Evolutionary conservation across 2,329 filamentous ascomycete species (phyloP), one percentile per base, ranked within the genome.

Genomic region (Colletotrichum gloeosporioides): DNA sequence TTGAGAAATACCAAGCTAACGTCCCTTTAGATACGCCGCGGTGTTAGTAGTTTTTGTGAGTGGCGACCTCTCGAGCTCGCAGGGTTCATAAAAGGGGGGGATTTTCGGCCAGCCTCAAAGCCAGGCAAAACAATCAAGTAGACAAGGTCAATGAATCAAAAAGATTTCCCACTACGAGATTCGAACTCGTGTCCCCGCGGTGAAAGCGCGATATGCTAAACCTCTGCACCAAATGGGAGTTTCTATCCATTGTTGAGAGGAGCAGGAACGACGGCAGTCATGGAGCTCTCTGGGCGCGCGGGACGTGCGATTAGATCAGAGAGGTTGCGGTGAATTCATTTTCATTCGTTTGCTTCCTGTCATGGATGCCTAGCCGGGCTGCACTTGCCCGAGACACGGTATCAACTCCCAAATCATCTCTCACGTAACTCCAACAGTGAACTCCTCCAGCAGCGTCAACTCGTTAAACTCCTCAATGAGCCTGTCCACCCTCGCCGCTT

Each of bases 381-480:
- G 59, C 31, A 63, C 59, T 18, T 31, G 29, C 29, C 59, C 18
- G n/a, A 34, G 59, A 36, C 25, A 18, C 6, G n/a, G n/a, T 12
- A 57, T 32, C 32, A 32, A 32, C 13, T 16, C 4, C 8, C 29
- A 29, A 29, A 29, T 29, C 29, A 29, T 8, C 29, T 8, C 18
- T 73, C 32, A 76, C 10, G 66, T 59, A n/a, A 76, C 29, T 7
- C 74, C 74, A 4, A 69, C 39, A 10, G 74, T 76, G n/a, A 74
- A 76, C 7, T 74, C 74, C 12, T 76, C 74, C 8, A 76, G 36
- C 15, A 74, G 44, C 9, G 64, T 74, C 59, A 76, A 44, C 64
- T 81, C 81, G 36, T 83, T 82, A 61, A 86, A 85, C 31, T 81
- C 78, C 6, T 68, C 75, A 1, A 85, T 84, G 22, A 86, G 64